Evolutionary conservation across 1,284 basidiomycete species (phyloP).

Genomic region (Erythrobasidium hasegawianum): DNA sequence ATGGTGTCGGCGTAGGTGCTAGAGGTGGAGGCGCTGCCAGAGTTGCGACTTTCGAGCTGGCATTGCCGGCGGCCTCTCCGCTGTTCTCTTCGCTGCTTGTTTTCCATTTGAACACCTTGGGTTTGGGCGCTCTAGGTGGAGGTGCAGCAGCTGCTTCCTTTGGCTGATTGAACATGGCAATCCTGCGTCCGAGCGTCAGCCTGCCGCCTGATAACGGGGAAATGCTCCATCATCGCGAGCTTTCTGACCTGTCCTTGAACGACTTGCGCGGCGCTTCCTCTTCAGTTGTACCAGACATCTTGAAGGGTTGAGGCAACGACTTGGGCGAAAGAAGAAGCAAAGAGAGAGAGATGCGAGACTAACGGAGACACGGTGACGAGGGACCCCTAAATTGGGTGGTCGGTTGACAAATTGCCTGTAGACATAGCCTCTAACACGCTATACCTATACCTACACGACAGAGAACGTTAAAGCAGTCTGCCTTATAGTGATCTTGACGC

Average conservation of each 20-base stretch:
- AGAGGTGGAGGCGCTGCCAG: conserved; percentile 14
- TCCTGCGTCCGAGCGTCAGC: conserved; percentile 6
- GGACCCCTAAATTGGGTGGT: background rate
- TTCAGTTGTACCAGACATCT: background rate
- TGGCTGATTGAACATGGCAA: conserved; percentile 35
- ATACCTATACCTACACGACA: conserved; percentile 21
- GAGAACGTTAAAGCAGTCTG: conserved; percentile 72
- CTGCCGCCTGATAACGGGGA: background rate
- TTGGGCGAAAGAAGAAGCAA: too few relatives aligned
- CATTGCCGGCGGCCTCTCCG: background rate
- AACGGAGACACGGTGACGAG: background rate
- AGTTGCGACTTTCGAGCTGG: conserved; percentile 12
- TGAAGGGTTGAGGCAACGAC: too few relatives aligned
- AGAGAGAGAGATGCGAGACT: too few relatives aligned
- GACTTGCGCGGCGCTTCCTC: conserved; percentile 21
- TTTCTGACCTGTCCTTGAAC: conserved; percentile 31
- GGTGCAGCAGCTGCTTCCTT: conserved; percentile 24
- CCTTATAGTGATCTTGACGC: conserved; percentile 72
- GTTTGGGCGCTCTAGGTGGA: conserved; percentile 24
- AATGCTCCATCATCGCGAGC: background rate
- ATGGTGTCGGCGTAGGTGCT: conserved; percentile 25
- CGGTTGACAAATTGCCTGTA: background rate
- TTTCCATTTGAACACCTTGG: conserved; percentile 34
- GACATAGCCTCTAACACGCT: background rate
- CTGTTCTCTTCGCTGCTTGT: conserved; percentile 19